Evolutionary conservation across 176 grass and related monocot species (phyloP).

Genomic region (barley (Hordeum vulgare)): MorexV3_pseudomolecules_assembly NC_058521.1:151454920-151455419

Average conservation of each 20-base stretch:
- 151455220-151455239: background rate
- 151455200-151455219: background rate
- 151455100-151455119: background rate
- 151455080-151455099: slow-evolving; percentile 4
- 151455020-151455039: slow-evolving; percentile 54
- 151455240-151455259: background rate
- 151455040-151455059: slow-evolving; percentile 50
- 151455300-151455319: background rate
- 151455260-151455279: background rate
- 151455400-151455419: too few species aligned
- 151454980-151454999: background rate
- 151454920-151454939: background rate
- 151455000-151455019: slow-evolving; percentile 17
- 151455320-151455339: background rate
- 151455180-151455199: background rate
- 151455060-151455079: slow-evolving; percentile 69
- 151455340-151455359: too few species aligned
- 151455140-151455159: background rate
- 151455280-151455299: background rate
- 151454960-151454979: background rate
- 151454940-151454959: background rate
- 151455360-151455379: too few species aligned
- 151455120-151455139: slow-evolving; percentile 6
- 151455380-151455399: too few species aligned
- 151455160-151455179: background rate